Conservation (phyloP, 2,329 filamentous ascomycete species). For the Keithomyces neogunnii region DNA sequence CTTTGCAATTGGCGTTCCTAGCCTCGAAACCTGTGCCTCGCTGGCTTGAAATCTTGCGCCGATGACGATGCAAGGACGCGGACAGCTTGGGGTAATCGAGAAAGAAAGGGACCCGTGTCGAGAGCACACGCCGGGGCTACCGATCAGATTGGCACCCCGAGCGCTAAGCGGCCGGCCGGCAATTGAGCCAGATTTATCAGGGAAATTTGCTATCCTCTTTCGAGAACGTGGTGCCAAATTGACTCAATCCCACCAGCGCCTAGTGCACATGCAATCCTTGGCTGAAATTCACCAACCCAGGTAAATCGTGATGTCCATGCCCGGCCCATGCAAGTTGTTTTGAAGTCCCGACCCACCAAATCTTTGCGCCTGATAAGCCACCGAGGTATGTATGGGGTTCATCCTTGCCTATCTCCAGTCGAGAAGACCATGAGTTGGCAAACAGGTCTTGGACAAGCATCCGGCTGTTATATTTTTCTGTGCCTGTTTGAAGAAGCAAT, state of each 20-base stretch:
- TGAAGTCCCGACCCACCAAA: slow-evolving; percentile 4
- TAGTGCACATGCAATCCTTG: not conserved
- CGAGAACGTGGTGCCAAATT: not conserved
- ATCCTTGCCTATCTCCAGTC: too few relatives aligned
- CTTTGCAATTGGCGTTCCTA: too few relatives aligned
- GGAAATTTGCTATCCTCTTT: not conserved
- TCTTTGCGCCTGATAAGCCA: slow-evolving; percentile 1
- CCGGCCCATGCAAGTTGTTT: slow-evolving; percentile 1
- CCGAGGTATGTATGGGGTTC: not conserved
- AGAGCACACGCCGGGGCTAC: not conserved
- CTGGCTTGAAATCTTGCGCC: too few relatives aligned
- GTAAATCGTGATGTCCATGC: slow-evolving; percentile 1
- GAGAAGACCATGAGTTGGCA: too few relatives aligned
- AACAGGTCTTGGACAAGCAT: too few relatives aligned
- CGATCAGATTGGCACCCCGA: not conserved
- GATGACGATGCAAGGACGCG: not conserved
- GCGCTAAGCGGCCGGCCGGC: not conserved
- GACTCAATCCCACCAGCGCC: not conserved
- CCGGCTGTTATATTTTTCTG: too few relatives aligned
- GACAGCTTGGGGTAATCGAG: not conserved
- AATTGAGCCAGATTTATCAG: not conserved
- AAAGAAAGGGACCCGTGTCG: not conserved
- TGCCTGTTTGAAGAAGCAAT: not conserved
- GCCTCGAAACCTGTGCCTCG: too few relatives aligned
- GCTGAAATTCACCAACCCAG: not conserved